Conservation (phyloP, 2,329 filamentous ascomycete species). For the Clonostachys chloroleuca region DNA sequence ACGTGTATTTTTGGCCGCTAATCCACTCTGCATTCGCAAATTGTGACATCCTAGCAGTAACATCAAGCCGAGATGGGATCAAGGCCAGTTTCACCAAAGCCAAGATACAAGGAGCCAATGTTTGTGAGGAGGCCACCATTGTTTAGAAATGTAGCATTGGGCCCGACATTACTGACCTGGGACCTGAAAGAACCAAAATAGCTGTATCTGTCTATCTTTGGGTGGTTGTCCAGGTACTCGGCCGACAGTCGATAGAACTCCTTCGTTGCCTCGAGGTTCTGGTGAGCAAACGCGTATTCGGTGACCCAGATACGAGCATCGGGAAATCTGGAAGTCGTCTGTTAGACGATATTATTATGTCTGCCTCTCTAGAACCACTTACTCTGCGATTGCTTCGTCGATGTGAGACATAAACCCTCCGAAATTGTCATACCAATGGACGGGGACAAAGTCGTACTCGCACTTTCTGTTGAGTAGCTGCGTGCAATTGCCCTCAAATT, state of each 20-base stretch:
- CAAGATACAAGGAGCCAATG: conserved; percentile 73
- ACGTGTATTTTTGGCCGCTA: too few relatives aligned
- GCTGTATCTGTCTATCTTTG: conserved; percentile 62
- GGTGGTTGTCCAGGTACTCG: conserved; percentile 57
- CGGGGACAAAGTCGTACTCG: conserved; percentile 48
- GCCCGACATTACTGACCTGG: conserved; percentile 67
- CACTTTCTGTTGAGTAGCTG: conserved; percentile 44
- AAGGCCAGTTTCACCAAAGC: conserved; percentile 41
- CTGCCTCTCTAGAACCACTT: not conserved
- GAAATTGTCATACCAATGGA: conserved; percentile 61
- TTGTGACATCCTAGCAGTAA: too few relatives aligned
- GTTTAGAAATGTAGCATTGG: conserved; percentile 67
- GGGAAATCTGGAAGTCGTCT: conserved; percentile 41
- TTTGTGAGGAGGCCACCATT: conserved; percentile 65
- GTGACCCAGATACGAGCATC: conserved; percentile 69
- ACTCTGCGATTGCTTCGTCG: conserved; percentile 30
- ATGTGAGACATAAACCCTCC: conserved; percentile 58
- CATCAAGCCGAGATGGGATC: conserved; percentile 16
- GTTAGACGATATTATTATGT: not conserved
- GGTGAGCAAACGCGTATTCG: conserved; percentile 63
- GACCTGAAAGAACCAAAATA: conserved; percentile 74
- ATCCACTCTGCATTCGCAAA: too few relatives aligned
- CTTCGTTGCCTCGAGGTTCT: conserved; percentile 52
- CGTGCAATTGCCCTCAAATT: conserved; percentile 36
- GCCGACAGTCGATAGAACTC: conserved; percentile 63